Conservation (phyloP, 2,329 filamentous ascomycete genomes). For the Penicillium decumbens region DNA sequence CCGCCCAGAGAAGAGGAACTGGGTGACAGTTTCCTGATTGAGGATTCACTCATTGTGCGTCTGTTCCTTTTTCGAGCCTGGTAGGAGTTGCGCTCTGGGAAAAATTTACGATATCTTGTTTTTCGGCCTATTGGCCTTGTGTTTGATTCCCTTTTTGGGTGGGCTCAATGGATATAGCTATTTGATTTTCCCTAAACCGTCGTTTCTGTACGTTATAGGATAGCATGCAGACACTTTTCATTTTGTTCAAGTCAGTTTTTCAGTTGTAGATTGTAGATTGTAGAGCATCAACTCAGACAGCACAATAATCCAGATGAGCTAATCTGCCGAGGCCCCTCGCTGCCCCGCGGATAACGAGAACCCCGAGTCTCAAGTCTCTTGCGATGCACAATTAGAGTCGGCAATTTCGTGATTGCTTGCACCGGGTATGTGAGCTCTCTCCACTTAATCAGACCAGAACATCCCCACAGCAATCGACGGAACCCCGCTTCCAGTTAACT, state of each 20-base stretch:
- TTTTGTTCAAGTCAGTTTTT: slow-evolving; percentile 20
- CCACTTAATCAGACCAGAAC: neutral
- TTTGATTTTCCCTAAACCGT: slow-evolving; percentile 31
- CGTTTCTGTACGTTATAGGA: slow-evolving; percentile 35
- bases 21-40: slow-evolving; percentile 3
- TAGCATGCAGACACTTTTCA: slow-evolving; percentile 36
- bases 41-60: slow-evolving; percentile 4
- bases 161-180: slow-evolving; percentile 40
- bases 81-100: slow-evolving; percentile 35
- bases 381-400: slow-evolving; percentile 1
- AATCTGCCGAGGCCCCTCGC: slow-evolving; percentile 20
- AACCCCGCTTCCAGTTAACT: neutral
- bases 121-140: slow-evolving; percentile 27
- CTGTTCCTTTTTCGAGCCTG: slow-evolving; percentile 28
- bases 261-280: neutral
- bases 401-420: neutral
- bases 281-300: neutral
- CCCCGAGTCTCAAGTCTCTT: neutral
- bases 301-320: slow-evolving; percentile 10
- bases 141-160: slow-evolving; percentile 33
- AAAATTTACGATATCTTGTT: slow-evolving; percentile 32
- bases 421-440: neutral
- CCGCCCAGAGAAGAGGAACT: slow-evolving; percentile 17
- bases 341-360: slow-evolving; percentile 9
- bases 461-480: neutral